Evolutionary conservation across 1,284 basidiomycete species (phyloP).

Genomic region (Rhodofomes roseus): DNA sequence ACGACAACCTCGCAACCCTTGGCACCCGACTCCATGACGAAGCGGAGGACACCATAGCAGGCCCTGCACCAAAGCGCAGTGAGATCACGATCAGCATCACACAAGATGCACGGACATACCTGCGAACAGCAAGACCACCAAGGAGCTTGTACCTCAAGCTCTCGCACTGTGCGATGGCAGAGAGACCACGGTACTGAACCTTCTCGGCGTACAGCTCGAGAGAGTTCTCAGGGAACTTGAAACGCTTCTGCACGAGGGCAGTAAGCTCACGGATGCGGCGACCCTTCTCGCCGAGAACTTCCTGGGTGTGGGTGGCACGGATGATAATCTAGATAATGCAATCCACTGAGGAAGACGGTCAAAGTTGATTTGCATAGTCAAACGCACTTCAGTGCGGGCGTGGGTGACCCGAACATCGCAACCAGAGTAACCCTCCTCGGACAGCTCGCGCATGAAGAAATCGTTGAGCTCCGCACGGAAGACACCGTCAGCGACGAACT

Average conservation of each 20-base stretch:
- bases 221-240: constrained; percentile 99
- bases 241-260: constrained; percentile 97
- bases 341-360: not conserved
- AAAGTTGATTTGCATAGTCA: not conserved
- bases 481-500: constrained; percentile 98
- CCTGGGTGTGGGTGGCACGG: constrained; percentile 99
- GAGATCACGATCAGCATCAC: not conserved
- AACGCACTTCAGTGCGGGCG: constrained; percentile 88
- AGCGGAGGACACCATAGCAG: constrained; percentile 99
- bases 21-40: constrained; percentile 99
- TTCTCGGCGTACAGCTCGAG: constrained; percentile 99
- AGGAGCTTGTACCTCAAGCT: constrained; percentile 98
- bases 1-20: constrained; percentile 99
- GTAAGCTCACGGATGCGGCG: constrained; percentile 99
- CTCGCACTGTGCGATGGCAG: constrained; percentile 99
- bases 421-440: constrained; percentile 99
- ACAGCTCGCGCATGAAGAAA: constrained; percentile 98
- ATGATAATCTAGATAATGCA: constrained; percentile 84
- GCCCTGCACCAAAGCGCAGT: constrained; percentile 53
- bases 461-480: constrained; percentile 98
- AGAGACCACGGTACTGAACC: constrained; percentile 98
- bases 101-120: constrained; percentile 48
- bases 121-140: constrained; percentile 98
- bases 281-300: constrained; percentile 99
- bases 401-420: constrained; percentile 99